phyloP scores from a whole-genome alignment of 2,329 filamentous ascomycete species.

The Xylaria sp. region DNA sequence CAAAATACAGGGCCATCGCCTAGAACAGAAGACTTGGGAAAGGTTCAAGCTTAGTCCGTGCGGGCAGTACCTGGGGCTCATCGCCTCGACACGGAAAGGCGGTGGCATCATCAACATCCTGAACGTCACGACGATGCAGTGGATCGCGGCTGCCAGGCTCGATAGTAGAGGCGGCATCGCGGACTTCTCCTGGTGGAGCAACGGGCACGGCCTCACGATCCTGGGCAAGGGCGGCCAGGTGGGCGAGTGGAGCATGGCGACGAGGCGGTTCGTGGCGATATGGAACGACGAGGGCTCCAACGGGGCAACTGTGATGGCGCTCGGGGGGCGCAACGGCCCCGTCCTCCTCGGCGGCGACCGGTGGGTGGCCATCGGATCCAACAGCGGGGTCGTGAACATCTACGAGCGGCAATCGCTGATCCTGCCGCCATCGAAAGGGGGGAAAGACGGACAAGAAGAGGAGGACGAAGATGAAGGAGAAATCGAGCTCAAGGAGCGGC shows the following conservation, averaged over 20 bases:
- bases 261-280: constrained; percentile 71
- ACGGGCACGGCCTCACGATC: constrained; percentile 79
- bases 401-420: constrained; percentile 79
- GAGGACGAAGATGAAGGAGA: constrained; percentile 44
- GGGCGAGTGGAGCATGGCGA: constrained; percentile 79
- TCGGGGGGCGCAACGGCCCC: constrained; percentile 72
- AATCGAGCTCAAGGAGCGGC: constrained; percentile 63
- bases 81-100: constrained; percentile 79
- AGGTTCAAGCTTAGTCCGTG: constrained; percentile 85
- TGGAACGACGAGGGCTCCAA: constrained; percentile 93
- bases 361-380: constrained; percentile 87
- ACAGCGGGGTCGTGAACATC: constrained; percentile 86
- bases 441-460: no score
- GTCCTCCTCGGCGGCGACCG: constrained; percentile 72
- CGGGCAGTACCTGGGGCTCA: constrained; percentile 81
- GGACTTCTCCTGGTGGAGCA: constrained; percentile 91
- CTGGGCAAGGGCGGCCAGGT: constrained; percentile 86
- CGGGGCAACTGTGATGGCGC: constrained; percentile 77
- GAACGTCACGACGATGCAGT: constrained; percentile 79
- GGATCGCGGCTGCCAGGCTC: constrained; percentile 80
- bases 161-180: constrained; percentile 83
- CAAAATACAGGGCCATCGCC: constrained; percentile 71
- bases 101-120: constrained; percentile 88
- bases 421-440: no score
- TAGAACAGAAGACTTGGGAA: constrained; percentile 91